phyloP scores from a whole-genome alignment of 495 filamentous ascomycete genomes.

The Neurospora hispaniola region DNA sequence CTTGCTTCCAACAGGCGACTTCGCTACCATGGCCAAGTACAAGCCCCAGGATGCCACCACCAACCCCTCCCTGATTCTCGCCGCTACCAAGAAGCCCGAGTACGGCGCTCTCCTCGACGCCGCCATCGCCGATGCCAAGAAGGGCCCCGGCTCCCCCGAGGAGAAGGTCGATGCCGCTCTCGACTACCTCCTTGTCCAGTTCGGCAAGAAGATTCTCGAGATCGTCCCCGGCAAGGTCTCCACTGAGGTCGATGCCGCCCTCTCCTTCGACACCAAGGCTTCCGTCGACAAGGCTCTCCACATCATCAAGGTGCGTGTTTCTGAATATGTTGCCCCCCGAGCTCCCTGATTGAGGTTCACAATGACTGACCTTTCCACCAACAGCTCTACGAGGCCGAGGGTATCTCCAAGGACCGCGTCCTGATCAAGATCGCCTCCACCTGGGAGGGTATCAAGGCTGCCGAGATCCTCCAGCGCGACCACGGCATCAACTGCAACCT shows the following conservation, averaged over 20 bases:
- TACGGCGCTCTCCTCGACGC: slow-evolving; percentile 88
- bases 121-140: slow-evolving; percentile 78
- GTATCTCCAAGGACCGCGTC: slow-evolving; percentile 86
- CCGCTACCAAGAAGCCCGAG: slow-evolving; percentile 94
- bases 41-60: slow-evolving; percentile 99
- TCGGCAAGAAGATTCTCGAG: slow-evolving; percentile 92
- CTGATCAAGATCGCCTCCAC: slow-evolving; percentile 83
- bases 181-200: slow-evolving; percentile 92
- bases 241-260: slow-evolving; percentile 92
- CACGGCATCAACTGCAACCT: slow-evolving; percentile 96
- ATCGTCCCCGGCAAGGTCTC: slow-evolving; percentile 98
- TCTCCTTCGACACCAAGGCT: slow-evolving; percentile 89
- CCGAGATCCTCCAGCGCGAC: slow-evolving; percentile 84
- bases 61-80: slow-evolving; percentile 96
- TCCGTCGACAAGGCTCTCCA: slow-evolving; percentile 94
- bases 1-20: background rate
- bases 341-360: background rate
- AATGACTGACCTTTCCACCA: background rate
- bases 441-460: slow-evolving; percentile 98
- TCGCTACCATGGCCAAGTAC: slow-evolving; percentile 90
- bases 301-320: slow-evolving; percentile 72
- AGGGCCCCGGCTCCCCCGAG: slow-evolving; percentile 53
- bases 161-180: slow-evolving; percentile 72
- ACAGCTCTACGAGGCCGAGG: slow-evolving; percentile 84
- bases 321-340: background rate